phyloP scores from a whole-genome alignment of 805 yeast species.

The Cyberlindnera maclurae region DNA sequence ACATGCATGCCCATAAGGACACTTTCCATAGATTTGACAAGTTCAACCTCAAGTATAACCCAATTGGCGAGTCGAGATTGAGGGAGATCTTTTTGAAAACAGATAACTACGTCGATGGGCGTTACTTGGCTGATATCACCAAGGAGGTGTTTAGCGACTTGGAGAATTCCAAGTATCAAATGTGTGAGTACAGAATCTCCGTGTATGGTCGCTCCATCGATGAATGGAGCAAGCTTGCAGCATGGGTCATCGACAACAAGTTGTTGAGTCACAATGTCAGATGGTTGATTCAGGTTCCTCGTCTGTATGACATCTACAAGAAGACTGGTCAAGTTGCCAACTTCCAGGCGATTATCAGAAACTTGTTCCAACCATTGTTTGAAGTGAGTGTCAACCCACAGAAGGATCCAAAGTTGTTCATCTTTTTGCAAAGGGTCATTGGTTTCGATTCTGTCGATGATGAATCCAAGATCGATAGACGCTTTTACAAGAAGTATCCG shows the following conservation, averaged over 20 bases:
- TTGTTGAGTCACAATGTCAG: constrained; percentile 89
- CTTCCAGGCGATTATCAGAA: constrained; percentile 72
- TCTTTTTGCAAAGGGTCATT: constrained; percentile 86
- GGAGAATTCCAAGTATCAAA: constrained; percentile 92
- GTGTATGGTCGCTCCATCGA: constrained; percentile 82
- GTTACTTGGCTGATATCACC: constrained; percentile 88
- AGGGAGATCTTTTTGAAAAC: constrained; percentile 95
- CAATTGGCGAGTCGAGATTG: constrained; percentile 95
- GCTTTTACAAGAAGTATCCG: constrained; percentile 78
- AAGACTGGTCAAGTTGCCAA: constrained; percentile 58
- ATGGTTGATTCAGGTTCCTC: constrained; percentile 94
- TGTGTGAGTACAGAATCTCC: constrained; percentile 94
- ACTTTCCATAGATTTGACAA: constrained; percentile 97
- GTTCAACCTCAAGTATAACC: constrained; percentile 94
- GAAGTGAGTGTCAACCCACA: constrained; percentile 84
- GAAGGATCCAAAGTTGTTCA: constrained; percentile 83
- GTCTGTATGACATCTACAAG: constrained; percentile 86
- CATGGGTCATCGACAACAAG: constrained; percentile 92
- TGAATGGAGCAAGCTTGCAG: constrained; percentile 95
- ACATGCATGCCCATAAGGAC: constrained; percentile 99
- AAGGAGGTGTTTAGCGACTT: constrained; percentile 90
- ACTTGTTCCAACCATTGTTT: constrained; percentile 80
- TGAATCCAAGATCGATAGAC: constrained; percentile 86
- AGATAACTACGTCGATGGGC: constrained; percentile 84
- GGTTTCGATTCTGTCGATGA: constrained; percentile 99